Conservation (phyloP, 177 flowering plant genomes). For the Vitis hybrid region DNA sequence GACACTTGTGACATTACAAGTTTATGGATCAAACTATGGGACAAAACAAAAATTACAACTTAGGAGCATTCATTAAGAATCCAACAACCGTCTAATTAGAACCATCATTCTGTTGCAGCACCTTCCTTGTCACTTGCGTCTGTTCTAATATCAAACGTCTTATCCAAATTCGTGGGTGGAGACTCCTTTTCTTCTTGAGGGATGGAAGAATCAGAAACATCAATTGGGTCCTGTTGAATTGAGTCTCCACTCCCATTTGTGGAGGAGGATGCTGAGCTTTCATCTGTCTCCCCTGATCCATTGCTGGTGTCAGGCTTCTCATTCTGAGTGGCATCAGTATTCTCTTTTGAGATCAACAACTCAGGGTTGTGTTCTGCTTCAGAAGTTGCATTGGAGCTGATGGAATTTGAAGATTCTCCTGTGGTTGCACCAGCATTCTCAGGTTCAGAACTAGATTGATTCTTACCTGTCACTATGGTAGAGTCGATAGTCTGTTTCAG, state of each 20-base stretch:
- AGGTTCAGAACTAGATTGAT: constrained; percentile 7
- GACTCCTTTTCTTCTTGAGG: constrained; percentile 29
- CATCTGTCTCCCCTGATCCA: constrained; percentile 15
- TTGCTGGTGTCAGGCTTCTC: constrained; percentile 16
- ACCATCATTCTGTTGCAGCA: constrained; percentile 42
- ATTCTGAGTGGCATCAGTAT: constrained; percentile 11
- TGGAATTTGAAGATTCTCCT: constrained; percentile 12
- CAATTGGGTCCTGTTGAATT: constrained; percentile 27
- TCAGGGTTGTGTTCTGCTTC: constrained; percentile 15
- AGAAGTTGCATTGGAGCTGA: constrained; percentile 11
- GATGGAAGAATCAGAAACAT: constrained; percentile 30
- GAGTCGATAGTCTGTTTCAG: constrained; percentile 11
- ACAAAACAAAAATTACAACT: not conserved
- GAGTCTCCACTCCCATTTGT: constrained; percentile 15
- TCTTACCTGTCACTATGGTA: not conserved
- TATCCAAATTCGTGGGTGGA: constrained; percentile 27
- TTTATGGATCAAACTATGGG: constrained; percentile 5
- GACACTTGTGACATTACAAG: not conserved
- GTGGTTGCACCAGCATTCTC: constrained; percentile 14
- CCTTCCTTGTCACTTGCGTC: constrained; percentile 33
- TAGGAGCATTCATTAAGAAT: not conserved
- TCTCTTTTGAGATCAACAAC: constrained; percentile 9
- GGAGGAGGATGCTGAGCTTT: constrained; percentile 6
- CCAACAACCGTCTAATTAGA: not conserved
- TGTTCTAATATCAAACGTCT: constrained; percentile 39